Evolutionary conservation across 768 basidiomycete genomes (phyloP), one percentile per base, ranked within the genome.

Genomic region (Mycena capillaripes): DNA sequence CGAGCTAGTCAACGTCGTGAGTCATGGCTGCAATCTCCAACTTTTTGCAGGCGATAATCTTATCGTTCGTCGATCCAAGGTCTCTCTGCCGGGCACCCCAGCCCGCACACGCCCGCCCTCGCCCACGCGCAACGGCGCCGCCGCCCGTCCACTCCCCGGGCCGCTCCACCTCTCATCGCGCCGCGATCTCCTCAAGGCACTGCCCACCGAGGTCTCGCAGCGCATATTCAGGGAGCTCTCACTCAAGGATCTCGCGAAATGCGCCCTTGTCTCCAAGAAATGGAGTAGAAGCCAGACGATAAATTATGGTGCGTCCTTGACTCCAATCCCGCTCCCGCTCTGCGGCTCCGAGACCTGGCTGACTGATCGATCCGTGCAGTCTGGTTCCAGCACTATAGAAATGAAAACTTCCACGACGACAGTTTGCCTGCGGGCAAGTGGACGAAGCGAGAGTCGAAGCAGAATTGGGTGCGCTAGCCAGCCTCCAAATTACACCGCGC

Each of bases 371-470:
- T 38, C 53, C 17, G 25, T 40, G 40, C 76, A 98, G 97, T 97
- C 12, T 98, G 97, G 97, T 98, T 97, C 84, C 93, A 95, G 75
- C 92, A 94, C 74, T 96, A 95, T 80, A 86, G 97, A 65, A 94
- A 92, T 75, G 94, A 96, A 72, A 91, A 93, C 75, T 95, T 98
- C 74, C 92, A 95, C 52, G 93, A 95, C 72, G 90, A 92, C 34
- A 91, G 89, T 69, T 80, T 95, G 58, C 92, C 93, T 4, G 88
- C 91, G 12, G 94, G 92, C 40, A 96, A 96, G 81, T 98, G 96
- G 96, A 94, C 95, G 11, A 94, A 94, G 78, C 87, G 93, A 66
- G 96, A 98, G 81, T 96, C 95, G n/a, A 98, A 96, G 80, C 93
- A 95, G 82, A 93, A 93, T 74, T 98, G 96, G 96, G 93, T 91